Conservation (phyloP, 169 alveolate genomes). For the Plasmodium malariae region DNA sequence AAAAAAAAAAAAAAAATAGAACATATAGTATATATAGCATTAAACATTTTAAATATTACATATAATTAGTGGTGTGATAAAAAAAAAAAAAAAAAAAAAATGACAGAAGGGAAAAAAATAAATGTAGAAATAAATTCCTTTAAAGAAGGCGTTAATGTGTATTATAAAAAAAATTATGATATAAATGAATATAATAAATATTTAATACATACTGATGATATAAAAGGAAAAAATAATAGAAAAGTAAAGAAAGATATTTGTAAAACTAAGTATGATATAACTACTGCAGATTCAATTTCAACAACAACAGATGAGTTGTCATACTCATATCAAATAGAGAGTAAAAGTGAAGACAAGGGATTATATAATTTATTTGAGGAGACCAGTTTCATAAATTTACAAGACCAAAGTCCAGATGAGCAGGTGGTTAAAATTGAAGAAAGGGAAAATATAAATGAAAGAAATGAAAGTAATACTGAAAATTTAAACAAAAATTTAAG, state of each 20-base stretch:
- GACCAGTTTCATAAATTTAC: background rate
- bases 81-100: slow-evolving; percentile 6
- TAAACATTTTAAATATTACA: too few relatives aligned
- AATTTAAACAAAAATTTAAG: too few relatives aligned
- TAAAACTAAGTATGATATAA: slow-evolving; percentile 10
- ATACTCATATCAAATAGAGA: slow-evolving; percentile 1
- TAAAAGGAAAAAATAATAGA: background rate
- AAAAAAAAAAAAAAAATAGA: background rate
- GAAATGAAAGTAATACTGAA: too few relatives aligned
- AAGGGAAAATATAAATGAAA: too few relatives aligned
- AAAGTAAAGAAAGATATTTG: background rate
- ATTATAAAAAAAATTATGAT: slow-evolving; percentile 6
- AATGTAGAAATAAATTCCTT: background rate
- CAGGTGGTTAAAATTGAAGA: too few relatives aligned
- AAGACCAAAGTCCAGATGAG: too few relatives aligned
- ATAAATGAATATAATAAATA: slow-evolving; percentile 30
- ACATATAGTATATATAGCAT: background rate
- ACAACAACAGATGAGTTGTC: slow-evolving; percentile 52
- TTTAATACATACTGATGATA: slow-evolving; percentile 5
- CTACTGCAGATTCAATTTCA: slow-evolving; percentile 15
- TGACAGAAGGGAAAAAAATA: slow-evolving; percentile 26
- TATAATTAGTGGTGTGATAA: background rate
- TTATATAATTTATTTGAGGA: too few relatives aligned
- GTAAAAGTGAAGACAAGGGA: slow-evolving; percentile 22
- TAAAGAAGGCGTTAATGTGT: background rate